Base-by-base conservation (phyloP, 2,329 filamentous ascomycete species). In the Aureobasidium melanogenum region DNA sequence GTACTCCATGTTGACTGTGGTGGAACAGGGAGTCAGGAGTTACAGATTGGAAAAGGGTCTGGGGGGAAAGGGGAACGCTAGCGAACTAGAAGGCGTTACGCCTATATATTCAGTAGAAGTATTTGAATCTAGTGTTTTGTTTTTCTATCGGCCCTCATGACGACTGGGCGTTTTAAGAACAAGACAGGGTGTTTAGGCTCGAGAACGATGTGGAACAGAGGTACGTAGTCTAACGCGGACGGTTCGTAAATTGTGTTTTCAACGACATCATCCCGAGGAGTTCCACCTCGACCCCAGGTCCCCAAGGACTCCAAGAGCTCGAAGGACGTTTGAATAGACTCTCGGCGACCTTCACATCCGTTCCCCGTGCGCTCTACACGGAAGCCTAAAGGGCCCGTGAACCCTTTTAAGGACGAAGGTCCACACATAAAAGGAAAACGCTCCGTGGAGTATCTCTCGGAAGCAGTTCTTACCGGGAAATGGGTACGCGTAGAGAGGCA, bases 181-280 rank as follows among this genome's bases (percentile, higher is more conserved):
- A 57, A 26, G 28, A 10, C 5, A 22, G n/a, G n/a, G n/a, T n/a
- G n/a, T 10, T 28, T 39, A 44, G 26, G 34, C 38, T 55, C 22
- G 17, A 55, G 2, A 19, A 17, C 17, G 38, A 32, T 39, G 22
- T 51, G 32, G 47, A 30, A 28, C 19, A 22, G 32, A 24, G 15
- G 9, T 24, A 55, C 51, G 19, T 6, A 41, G 15, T 30, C 24
- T n/a, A 41, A 26, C 39, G 54, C 19, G 14, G 26, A 46, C 39
- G 17, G 28, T 36, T 57, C 32, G 52, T n/a, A n/a, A n/a, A n/a
- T n/a, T n/a, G n/a, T n/a, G 28, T 47, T 47, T 47, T 30, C 14
- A 54, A 47, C 54, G 54, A 57, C 54, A 57, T 57, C 54, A 57
- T 57, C 15, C 38, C 54, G 54, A 41, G 3, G 39, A n/a, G 17